Evolutionary conservation across 345 rosid genomes (phyloP).

Genomic region (Erodium maritimum): DNA sequence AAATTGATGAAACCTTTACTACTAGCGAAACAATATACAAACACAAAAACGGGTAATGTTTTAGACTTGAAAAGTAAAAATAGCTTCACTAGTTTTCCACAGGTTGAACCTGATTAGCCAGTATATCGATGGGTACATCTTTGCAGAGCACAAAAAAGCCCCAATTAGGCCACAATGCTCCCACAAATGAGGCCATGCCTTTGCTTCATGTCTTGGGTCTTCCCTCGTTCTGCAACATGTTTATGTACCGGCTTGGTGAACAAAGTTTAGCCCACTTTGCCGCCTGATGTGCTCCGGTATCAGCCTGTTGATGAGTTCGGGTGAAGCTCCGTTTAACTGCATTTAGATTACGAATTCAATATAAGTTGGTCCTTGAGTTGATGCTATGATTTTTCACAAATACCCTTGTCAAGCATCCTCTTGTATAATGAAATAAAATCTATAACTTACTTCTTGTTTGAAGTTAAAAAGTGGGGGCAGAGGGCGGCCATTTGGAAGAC

Average conservation of each 20-base stretch:
- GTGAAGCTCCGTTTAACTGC: slow-evolving; percentile 56
- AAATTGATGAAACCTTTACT: background rate
- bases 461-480: slow-evolving; percentile 73
- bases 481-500: slow-evolving; percentile 65
- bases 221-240: slow-evolving; percentile 1
- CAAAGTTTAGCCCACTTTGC: slow-evolving; percentile 29
- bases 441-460: slow-evolving; percentile 45
- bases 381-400: too few relatives aligned
- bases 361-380: slow-evolving; percentile 1
- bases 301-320: slow-evolving; percentile 58
- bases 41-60: background rate
- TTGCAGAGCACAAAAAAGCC: background rate
- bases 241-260: slow-evolving; percentile 27
- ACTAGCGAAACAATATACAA: background rate
- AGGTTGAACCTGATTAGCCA: background rate
- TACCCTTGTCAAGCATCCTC: background rate
- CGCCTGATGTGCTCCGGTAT: slow-evolving; percentile 64
- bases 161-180: background rate
- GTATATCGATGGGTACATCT: background rate
- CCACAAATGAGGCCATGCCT: background rate
- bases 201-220: background rate
- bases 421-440: too few relatives aligned
- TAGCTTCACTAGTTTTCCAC: background rate
- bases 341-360: background rate
- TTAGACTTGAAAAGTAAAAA: background rate